phyloP scores from a whole-genome alignment of 441 rosid species.

The Isatis lusitanica region DNA sequence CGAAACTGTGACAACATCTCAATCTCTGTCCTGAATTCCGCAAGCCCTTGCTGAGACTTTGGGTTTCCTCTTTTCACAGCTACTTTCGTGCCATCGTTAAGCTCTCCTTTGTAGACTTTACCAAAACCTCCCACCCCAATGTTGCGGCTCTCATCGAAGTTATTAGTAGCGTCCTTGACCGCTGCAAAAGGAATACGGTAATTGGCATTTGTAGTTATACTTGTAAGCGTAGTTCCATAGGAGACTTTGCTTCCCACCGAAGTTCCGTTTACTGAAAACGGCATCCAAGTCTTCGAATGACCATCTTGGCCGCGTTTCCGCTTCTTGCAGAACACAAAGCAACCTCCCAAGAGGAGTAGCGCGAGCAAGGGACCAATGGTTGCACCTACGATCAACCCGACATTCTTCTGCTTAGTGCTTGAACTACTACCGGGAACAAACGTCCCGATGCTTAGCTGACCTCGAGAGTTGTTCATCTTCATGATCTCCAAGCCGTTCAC shows the following conservation, averaged over 20 bases:
- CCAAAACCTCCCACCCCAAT: conserved; percentile 96
- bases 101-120: conserved; percentile 83
- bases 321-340: conserved; percentile 53
- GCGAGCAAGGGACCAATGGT: conserved; percentile 45
- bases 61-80: conserved; percentile 96
- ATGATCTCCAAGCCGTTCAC: conserved; percentile 89
- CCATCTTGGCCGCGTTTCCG: conserved; percentile 45
- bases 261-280: conserved; percentile 57
- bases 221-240: conserved; percentile 55
- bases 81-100: conserved; percentile 70
- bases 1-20: conserved; percentile 95
- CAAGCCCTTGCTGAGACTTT: conserved; percentile 87
- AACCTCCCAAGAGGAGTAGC: conserved; percentile 46
- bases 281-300: conserved; percentile 82
- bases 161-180: conserved; percentile 82
- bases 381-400: conserved; percentile 54
- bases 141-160: conserved; percentile 81
- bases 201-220: conserved; percentile 55
- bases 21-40: conserved; percentile 91
- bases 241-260: conserved; percentile 47
- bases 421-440: conserved; percentile 30
- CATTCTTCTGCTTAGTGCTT: conserved; percentile 49
- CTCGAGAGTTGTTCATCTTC: conserved; percentile 75
- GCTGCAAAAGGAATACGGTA: conserved; percentile 76
- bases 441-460: conserved; percentile 49